phyloP scores from a whole-genome alignment of 192 early-diverging fungal species.

The Irineochytrium annulatum region DNA sequence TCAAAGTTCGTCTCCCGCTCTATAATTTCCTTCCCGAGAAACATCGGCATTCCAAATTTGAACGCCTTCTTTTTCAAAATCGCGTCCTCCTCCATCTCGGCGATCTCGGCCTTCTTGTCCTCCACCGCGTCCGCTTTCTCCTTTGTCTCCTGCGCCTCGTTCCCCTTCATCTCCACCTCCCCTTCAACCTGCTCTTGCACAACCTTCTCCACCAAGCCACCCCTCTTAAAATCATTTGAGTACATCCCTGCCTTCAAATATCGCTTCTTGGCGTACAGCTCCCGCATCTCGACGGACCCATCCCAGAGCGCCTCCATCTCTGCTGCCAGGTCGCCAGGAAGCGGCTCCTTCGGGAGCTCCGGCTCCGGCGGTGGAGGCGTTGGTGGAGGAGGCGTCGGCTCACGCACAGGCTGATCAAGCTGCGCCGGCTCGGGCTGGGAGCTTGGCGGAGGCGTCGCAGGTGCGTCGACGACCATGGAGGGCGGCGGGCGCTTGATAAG shows the following conservation, averaged over 20 bases:
- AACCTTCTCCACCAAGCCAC: not conserved
- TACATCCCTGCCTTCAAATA: slow-evolving; percentile 53
- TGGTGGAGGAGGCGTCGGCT: too few species aligned
- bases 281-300: slow-evolving; percentile 25
- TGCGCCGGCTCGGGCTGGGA: too few species aligned
- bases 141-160: too few species aligned
- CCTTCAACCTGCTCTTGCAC: not conserved
- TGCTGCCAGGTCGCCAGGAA: too few species aligned
- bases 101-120: not conserved
- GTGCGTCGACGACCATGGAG: too few species aligned
- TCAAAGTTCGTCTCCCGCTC: slow-evolving; percentile 55
- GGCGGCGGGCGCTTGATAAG: too few species aligned
- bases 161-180: too few species aligned
- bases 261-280: slow-evolving; percentile 42
- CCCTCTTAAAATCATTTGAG: slow-evolving; percentile 31
- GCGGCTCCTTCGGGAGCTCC: too few species aligned
- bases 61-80: slow-evolving; percentile 25
- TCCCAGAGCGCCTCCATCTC: too few species aligned
- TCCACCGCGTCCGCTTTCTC: not conserved
- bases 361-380: too few species aligned
- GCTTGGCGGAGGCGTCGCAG: too few species aligned
- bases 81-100: not conserved
- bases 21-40: slow-evolving; percentile 57
- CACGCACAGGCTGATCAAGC: too few species aligned
- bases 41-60: slow-evolving; percentile 55